A percentile compares a stretch with the other conserved stretches of the same genome.
These are phyloP conservation scores for Botrytis medusae DNA, from an alignment of 2,329 filamentous ascomycete genomes.

Conservation along the genomic window DNA sequence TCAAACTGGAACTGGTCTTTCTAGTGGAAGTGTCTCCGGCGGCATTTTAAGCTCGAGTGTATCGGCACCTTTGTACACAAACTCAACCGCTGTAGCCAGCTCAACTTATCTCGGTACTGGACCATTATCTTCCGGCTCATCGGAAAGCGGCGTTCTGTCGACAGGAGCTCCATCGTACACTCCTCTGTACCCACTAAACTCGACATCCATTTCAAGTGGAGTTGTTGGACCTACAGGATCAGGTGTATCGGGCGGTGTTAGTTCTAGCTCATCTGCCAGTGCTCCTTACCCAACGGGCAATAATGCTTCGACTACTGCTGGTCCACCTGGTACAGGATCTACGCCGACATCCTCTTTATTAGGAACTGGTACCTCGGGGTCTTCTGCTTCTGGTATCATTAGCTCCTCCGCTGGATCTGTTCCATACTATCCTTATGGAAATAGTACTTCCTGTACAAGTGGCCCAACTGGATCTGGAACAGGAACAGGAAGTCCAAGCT, in stretches of 20 bases:
- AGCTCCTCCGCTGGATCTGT: conserved; percentile 14
- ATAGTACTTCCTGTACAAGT: conserved; percentile 8
- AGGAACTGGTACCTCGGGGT: conserved; percentile 21
- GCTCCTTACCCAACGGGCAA: conserved; percentile 25
- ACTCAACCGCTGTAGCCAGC: conserved; percentile 2
- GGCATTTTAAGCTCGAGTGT: neutral
- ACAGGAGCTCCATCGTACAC: conserved; percentile 8
- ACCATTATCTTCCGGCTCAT: conserved; percentile 12
- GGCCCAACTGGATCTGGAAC: conserved; percentile 2
- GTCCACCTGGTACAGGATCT: conserved; percentile 23
- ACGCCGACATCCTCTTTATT: conserved; percentile 12
- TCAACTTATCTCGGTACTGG: conserved; percentile 12
- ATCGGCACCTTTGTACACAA: conserved; percentile 16
- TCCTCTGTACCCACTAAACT: conserved; percentile 10
- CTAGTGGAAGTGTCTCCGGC: conserved; percentile 16
- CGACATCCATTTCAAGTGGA: conserved; percentile 2
- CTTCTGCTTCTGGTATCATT: conserved; percentile 21
- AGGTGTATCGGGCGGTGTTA: conserved; percentile 9
- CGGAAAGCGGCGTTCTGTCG: conserved; percentile 8
- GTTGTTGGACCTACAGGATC: neutral
- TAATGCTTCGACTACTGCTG: conserved; percentile 8
- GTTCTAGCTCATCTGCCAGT: neutral
- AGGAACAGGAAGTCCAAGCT: neutral
- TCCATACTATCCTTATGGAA: conserved; percentile 23
- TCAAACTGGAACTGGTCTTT: conserved; percentile 5